Evolutionary conservation across 192 early-diverging fungal species (phyloP), one percentile per base, ranked within the genome.

Genomic region (Coemansia sp.): DNA sequence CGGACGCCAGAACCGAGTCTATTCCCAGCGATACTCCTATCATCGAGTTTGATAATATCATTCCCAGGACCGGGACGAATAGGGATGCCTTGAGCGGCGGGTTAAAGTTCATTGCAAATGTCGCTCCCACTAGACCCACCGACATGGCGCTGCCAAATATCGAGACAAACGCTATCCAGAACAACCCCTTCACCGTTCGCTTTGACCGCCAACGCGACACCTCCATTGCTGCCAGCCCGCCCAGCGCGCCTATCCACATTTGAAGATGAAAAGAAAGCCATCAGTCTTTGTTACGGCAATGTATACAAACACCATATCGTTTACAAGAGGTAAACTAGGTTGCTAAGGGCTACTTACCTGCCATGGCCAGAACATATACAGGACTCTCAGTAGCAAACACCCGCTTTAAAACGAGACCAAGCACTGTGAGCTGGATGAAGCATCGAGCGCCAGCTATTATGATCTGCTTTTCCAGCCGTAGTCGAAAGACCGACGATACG

Each of bases 41-140:
- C 87, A 93, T 92, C 29, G 85, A 82, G 69, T 94, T 96, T 34
- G 91, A 92, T 11, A 92, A 84, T 29, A 94, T 68, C 93, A 96
- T 96, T 32, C 91, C 94, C 43, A 96, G 73, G 1, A 87, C 88
- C 15, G 94, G 92, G 61, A 96, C 91, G 59, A 93, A 96, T 68
- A 89, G 85, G 35, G 82, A 84, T 1, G 94, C 89, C 4, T 76
- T 61, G 67, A 83, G 89, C 53, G 89, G 86, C 16, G 91, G 92
- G 30, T 73, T 67, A 63, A 89, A 87, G 34, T 86, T 82, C 81
- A 96, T 86, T 2, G 91, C 91, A 69, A 86, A 89, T n/a, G 61
- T 69, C 37, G 71, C 55, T 10, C 73, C 75, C 38, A 69, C 18
- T n/a, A 71, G 56, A 7, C 67, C 64, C 15, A 70, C 64, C 6